These are phyloP conservation scores for Agrostemma githago DNA, from an alignment of 148 eudicot species.

Conservation along the genomic window DNA sequence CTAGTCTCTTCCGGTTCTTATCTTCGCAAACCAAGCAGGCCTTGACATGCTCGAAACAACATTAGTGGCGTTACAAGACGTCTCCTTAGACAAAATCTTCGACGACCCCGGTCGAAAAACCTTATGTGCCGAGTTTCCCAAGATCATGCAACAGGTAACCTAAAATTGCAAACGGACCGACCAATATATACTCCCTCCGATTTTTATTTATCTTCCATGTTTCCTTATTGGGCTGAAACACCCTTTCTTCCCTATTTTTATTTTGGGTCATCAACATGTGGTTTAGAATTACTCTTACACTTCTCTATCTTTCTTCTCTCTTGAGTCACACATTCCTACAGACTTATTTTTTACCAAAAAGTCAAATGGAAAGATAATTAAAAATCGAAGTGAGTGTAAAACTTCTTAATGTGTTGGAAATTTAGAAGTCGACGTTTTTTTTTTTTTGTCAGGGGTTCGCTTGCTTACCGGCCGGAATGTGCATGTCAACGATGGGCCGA, in stretches of 20 bases:
- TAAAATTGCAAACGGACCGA: too few species aligned
- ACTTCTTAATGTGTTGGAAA: background rate
- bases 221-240: too few species aligned
- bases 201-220: too few species aligned
- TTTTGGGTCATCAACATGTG: too few species aligned
- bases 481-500: constrained; percentile 88
- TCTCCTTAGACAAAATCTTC: constrained; percentile 75
- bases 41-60: constrained; percentile 98
- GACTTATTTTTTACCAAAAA: too few species aligned
- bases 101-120: constrained; percentile 72
- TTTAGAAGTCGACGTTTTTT: constrained; percentile 1
- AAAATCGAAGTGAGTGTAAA: too few species aligned
- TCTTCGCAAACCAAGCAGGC: constrained; percentile 93
- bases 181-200: background rate
- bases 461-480: constrained; percentile 73
- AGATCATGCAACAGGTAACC: constrained; percentile 85
- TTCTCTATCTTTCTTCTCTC: too few species aligned
- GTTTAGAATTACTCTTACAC: too few species aligned
- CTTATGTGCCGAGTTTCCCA: constrained; percentile 58
- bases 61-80: constrained; percentile 83
- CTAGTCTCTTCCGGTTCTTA: constrained; percentile 86
- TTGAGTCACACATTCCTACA: too few species aligned
- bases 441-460: constrained; percentile 57
- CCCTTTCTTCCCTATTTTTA: too few species aligned
- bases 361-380: too few species aligned